These are phyloP conservation scores for Lipomyces yamadae DNA, from an alignment of 805 yeast species.

Conservation along the genomic window DNA sequence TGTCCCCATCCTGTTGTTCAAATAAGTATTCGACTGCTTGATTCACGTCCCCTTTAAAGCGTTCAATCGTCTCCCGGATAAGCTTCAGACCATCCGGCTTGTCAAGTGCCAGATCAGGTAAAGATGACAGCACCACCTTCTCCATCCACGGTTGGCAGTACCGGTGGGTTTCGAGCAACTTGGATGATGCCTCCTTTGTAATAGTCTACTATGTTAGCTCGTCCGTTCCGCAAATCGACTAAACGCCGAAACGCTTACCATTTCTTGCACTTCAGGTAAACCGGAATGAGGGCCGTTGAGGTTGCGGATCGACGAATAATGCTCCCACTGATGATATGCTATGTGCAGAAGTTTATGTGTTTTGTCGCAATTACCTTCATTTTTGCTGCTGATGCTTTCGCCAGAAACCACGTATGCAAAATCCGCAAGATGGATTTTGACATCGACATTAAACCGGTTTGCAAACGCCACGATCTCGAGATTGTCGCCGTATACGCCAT, in stretches of 20 bases:
- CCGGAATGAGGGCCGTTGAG: conserved; percentile 49
- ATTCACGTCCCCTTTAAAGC: conserved; percentile 33
- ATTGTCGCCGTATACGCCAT: conserved; percentile 51
- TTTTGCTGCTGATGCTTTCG: conserved; percentile 1
- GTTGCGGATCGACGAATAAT: conserved; percentile 50
- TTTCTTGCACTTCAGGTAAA: conserved; percentile 39
- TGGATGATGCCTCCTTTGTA: conserved; percentile 16
- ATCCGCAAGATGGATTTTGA: conserved; percentile 49
- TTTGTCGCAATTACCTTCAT: not conserved
- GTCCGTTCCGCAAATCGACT: not conserved
- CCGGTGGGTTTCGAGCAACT: conserved; percentile 20
- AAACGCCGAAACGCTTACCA: conserved; percentile 12
- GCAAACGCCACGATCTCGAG: conserved; percentile 52
- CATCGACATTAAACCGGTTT: conserved; percentile 42
- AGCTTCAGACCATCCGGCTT: conserved; percentile 8
- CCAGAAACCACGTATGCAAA: conserved; percentile 45
- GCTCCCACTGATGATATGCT: conserved; percentile 53
- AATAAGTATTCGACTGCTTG: conserved; percentile 30
- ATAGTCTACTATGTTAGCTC: conserved; percentile 9
- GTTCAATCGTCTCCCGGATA: conserved; percentile 30
- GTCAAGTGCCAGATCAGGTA: conserved; percentile 23
- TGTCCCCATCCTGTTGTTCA: conserved; percentile 21
- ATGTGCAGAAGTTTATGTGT: conserved; percentile 41
- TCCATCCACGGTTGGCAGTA: conserved; percentile 37
- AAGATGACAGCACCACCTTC: conserved; percentile 24